Base-by-base conservation (phyloP, 106 monocot species). In the Platanthera zijinensis region DNA sequence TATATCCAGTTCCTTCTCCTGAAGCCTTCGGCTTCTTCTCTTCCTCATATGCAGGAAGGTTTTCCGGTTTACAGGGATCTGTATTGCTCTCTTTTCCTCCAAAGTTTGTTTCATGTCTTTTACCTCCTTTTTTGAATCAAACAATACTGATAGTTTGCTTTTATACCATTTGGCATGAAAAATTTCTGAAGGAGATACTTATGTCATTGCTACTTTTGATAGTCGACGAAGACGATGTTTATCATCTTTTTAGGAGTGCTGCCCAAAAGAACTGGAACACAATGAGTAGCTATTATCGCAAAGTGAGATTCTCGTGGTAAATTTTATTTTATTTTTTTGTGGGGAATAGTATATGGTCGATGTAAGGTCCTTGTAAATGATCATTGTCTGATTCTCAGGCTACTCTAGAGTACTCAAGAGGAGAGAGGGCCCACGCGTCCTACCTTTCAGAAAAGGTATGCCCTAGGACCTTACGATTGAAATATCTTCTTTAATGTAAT, bases 401-500 rank as follows among this genome's bases (percentile, higher is more conserved):
- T 83, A 87, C 88, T 66, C 1, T 67, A 25, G 94, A 86, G 76
- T 94, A 92, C 67, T 81, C 94, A 68, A 88, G 79, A 72, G 91
- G 97, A 73, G 80, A 94, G 69, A 82, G 84, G 8, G 85, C 86
- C 83, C 83, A 89, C 82, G 97, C 97, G 8, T 73, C 88, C 73
- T 79, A 80, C 53, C 87, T 99, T 77, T 93, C 97, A 59, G 97
- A 94, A 71, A 69, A 87, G 76, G 97, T 99, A 57, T 69, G 77
- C 15, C 50, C 22, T 63, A 12, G 64, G 15, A 13, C 11, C 50
- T 50, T 6, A 21, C 51, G 49, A 47, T 10, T 72, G 49, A 72
- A 50, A 72, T 72, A 51, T 32, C 45, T 10, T 21, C 50, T 72
- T 46, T 19, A 51, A 50, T 50, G 72, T 12, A 50, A 72, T 21